Conservation (phyloP, 1,284 basidiomycete genomes). For the Rhodotorula sp. region DNA sequence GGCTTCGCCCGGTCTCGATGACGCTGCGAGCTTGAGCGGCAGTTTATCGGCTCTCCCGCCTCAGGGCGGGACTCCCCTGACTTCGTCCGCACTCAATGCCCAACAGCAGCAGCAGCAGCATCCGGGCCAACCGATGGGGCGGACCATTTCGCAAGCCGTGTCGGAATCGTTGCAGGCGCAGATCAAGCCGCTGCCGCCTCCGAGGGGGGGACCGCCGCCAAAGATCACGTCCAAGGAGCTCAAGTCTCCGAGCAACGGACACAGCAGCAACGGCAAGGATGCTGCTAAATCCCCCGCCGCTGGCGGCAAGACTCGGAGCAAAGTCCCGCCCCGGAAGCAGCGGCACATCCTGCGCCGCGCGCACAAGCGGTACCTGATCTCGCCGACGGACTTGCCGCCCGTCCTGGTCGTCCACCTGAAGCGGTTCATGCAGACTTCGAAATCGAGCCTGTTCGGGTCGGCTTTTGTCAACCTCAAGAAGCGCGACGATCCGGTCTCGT, state of each 20-base stretch:
- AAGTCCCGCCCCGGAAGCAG: conserved; percentile 31
- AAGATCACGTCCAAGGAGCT: background rate
- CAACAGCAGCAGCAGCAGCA: background rate
- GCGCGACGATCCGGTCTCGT: conserved; percentile 80
- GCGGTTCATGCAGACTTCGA: conserved; percentile 75
- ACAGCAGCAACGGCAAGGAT: conserved; percentile 1
- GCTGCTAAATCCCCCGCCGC: background rate
- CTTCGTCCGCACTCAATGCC: background rate
- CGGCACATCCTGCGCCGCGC: conserved; percentile 69
- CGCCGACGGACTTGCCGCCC: conserved; percentile 66
- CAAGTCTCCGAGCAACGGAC: conserved; percentile 1
- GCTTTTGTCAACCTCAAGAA: conserved; percentile 68
- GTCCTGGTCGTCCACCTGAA: conserved; percentile 89
- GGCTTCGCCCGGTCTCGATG: conserved; percentile 9
- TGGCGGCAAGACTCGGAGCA: background rate
- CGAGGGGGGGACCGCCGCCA: background rate
- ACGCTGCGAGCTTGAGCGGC: conserved; percentile 18
- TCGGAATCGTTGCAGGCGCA: background rate
- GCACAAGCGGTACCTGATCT: conserved; percentile 89
- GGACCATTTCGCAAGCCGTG: conserved; percentile 1
- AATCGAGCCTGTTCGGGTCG: conserved; percentile 55
- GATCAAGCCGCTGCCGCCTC: conserved; percentile 5
- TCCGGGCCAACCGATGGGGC: background rate
- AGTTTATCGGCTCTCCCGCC: background rate
- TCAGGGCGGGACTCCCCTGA: background rate